Base-by-base conservation (phyloP, 1,139 yeast genomes). In the Suzukiozyma palmioleophila region DNA sequence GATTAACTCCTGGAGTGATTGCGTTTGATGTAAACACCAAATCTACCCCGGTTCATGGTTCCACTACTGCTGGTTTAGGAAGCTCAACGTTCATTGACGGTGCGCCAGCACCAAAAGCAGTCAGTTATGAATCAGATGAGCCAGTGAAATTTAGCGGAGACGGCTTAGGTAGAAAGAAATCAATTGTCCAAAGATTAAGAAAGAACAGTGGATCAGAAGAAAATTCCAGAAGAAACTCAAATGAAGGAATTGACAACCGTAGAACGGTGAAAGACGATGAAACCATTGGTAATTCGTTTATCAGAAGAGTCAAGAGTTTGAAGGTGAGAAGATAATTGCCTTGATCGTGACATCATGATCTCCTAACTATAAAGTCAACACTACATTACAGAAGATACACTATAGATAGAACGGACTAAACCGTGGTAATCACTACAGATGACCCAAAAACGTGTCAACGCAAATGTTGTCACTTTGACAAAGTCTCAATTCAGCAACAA, bases 41-140 rank as follows among this genome's bases (percentile, higher is more conserved):
- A 56, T 77, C 87, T 9, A 74, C 73, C 34, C 87, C 86, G 22
- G 77, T 90, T 13, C 96, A 90, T 59, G 98, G 97, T 13, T 77
- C 78, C 36, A 72, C 84, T 2, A 85, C 97, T 0, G 75, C 84
- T 41, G 98, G 98, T 1, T 73, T 92, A 38, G 98, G 98, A 3
- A 78, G 94, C 2, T 76, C 96, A 2, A 92, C 98, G 0, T 92
- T 92, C 58, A 61, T 92, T 48, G 97, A 92, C 59, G 98, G 98
- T 28, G 94, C 97, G 0, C 97, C 97, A 13, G 98, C 97, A 3
- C 82, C 95, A 24, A 68, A 39, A 16, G 48, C 40, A 7, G 45
- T 49, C 18, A 51, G 49, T 4, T 45, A 42, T 21, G 54, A 54
- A 36, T 67, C 66, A 26, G 64, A 60, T 14, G 56, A 45, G 41